A percentile compares a stretch with the other conserved stretches of the same genome.
Conservation (phyloP, 352 stramenopile genomes). For the Vaucheria bursata region DNA sequence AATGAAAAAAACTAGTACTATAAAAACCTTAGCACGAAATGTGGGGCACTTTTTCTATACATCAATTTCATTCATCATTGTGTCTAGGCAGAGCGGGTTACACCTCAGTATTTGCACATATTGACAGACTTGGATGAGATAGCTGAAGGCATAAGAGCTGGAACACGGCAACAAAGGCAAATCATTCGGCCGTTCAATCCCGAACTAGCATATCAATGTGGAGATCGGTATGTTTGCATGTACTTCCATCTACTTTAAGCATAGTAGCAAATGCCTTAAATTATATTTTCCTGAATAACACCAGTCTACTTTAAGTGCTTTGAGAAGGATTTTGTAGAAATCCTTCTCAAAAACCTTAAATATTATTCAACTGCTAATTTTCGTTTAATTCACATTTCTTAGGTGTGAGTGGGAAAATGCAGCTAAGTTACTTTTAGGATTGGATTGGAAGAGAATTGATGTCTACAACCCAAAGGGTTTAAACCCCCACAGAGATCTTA, state of each 20-base stretch:
- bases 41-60: neutral
- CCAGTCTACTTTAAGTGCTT: too few species aligned
- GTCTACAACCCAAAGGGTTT: slow-evolving; percentile 33
- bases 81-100: neutral
- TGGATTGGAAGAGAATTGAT: slow-evolving; percentile 26
- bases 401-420: neutral
- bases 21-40: neutral
- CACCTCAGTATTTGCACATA: neutral
- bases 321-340: too few species aligned
- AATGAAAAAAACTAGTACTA: too few species aligned
- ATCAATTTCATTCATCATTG: neutral
- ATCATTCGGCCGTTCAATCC: neutral
- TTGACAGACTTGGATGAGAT: too few species aligned
- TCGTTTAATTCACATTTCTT: too few species aligned
- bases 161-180: neutral
- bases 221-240: neutral
- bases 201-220: neutral
- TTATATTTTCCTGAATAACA: too few species aligned
- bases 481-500: slow-evolving; percentile 30
- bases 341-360: too few species aligned
- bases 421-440: neutral
- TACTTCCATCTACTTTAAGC: too few species aligned
- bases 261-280: too few species aligned
- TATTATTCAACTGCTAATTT: too few species aligned
- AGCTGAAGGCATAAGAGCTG: neutral